These are phyloP conservation scores for Beauveria sp. DNA, from an alignment of 2,329 filamentous ascomycete species.

Conservation along the genomic window DNA sequence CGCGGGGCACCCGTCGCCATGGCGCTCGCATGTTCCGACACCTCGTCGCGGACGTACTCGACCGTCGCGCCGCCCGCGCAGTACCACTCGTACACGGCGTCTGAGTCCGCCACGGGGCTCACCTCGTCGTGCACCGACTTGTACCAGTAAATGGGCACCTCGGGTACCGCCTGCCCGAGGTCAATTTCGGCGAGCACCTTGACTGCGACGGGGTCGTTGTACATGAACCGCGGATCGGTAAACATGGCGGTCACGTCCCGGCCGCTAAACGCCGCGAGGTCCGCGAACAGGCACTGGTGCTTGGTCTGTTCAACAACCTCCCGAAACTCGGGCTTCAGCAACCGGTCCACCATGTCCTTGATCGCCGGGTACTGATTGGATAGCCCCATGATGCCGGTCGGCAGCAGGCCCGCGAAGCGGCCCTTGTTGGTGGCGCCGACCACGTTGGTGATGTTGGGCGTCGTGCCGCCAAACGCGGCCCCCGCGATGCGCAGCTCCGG, in stretches of 20 bases:
- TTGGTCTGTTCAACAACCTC: slow-evolving; percentile 22
- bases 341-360: slow-evolving; percentile 5
- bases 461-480: slow-evolving; percentile 19
- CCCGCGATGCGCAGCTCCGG: slow-evolving; percentile 19
- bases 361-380: slow-evolving; percentile 17
- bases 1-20: slow-evolving; percentile 11
- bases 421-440: slow-evolving; percentile 14
- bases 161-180: slow-evolving; percentile 31
- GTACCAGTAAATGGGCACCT: slow-evolving; percentile 36
- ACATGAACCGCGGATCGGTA: slow-evolving; percentile 25
- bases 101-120: slow-evolving; percentile 34
- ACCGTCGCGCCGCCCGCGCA: slow-evolving; percentile 34
- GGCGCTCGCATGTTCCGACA: slow-evolving; percentile 28
- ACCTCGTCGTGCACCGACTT: slow-evolving; percentile 41
- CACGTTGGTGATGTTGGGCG: slow-evolving; percentile 15
- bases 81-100: slow-evolving; percentile 32
- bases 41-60: slow-evolving; percentile 34
- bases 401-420: slow-evolving; percentile 16
- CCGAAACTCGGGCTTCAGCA: slow-evolving; percentile 14
- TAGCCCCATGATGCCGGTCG: slow-evolving; percentile 17
- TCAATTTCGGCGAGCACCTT: slow-evolving; percentile 22
- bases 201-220: slow-evolving; percentile 16
- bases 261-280: slow-evolving; percentile 20
- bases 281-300: slow-evolving; percentile 20
- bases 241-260: slow-evolving; percentile 35